A percentile compares a stretch with the other conserved stretches of the same genome.
phyloP scores from a whole-genome alignment of 345 rosid species.

The Chamaenerion angustifolium region DNA sequence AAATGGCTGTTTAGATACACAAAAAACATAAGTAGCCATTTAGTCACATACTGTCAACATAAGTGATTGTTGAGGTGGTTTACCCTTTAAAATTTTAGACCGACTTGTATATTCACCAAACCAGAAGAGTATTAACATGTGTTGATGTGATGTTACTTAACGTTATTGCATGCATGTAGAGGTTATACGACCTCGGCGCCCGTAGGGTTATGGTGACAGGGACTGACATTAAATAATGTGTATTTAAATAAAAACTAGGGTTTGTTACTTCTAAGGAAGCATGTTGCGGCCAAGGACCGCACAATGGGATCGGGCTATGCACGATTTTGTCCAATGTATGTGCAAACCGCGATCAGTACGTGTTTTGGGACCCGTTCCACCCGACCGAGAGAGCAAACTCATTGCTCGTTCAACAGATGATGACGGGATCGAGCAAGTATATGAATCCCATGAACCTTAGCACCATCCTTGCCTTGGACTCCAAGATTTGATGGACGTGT shows the following conservation, averaged over 20 bases:
- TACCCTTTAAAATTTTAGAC: too few relatives aligned
- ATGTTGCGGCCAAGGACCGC: slow-evolving; percentile 79
- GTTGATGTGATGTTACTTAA: too few relatives aligned
- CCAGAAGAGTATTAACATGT: too few relatives aligned
- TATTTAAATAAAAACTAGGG: slow-evolving; percentile 20
- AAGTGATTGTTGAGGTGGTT: too few relatives aligned
- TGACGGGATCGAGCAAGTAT: slow-evolving; percentile 35
- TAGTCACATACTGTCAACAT: too few relatives aligned
- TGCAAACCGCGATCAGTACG: slow-evolving; percentile 53
- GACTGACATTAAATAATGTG: slow-evolving; percentile 23
- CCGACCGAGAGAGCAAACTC: slow-evolving; percentile 62
- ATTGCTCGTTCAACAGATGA: slow-evolving; percentile 33
- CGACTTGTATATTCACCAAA: too few relatives aligned
- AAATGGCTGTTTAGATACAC: too few relatives aligned
- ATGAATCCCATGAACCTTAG: slow-evolving; percentile 83
- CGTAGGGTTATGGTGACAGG: slow-evolving; percentile 78
- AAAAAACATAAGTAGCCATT: too few relatives aligned
- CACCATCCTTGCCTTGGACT: slow-evolving; percentile 47
- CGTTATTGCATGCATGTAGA: slow-evolving; percentile 17
- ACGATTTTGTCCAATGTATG: slow-evolving; percentile 52
- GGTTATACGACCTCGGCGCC: slow-evolving; percentile 49
- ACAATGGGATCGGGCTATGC: slow-evolving; percentile 69
- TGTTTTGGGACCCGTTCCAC: slow-evolving; percentile 79
- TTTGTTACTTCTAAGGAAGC: slow-evolving; percentile 62
- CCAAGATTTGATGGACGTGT: slow-evolving; percentile 3